Evolutionary conservation across 305 asterid species (phyloP), one percentile per base, ranked within the genome.

Genomic region (Fraxinus sp.): DNA sequence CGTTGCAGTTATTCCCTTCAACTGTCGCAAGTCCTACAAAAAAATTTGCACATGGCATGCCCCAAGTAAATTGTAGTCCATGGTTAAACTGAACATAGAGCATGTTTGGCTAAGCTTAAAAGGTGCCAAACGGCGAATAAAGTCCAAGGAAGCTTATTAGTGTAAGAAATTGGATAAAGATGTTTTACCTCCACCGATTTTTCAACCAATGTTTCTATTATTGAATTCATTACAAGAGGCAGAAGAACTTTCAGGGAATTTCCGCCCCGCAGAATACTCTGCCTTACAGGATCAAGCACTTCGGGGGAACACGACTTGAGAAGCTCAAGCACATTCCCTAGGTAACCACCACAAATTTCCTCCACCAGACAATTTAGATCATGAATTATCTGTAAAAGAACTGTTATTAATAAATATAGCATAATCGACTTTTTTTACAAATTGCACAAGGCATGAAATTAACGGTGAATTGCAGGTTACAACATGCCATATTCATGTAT

Each of bases 1-100:
- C 20, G 99, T 93, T 7, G 99, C 97, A 83, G 98, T 93, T 85
- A 96, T 95, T 86, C 99, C 99, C 85, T 95, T 94, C 77, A 95
- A 78, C 82, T 96, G 98, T 83, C 92, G 89, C 92, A 96, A 84
- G 88, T 96, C 98, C 97, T 94, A 84, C 87, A 86, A 75, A 75
- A 79, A 82, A 55, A 24, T 62, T 32, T 18, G 86, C 75, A 86
- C 36, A 30, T 32, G 16, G 55, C 24, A 57, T 46, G 73, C 46
- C 74, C 55, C 16, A 81, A 79, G 84, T 43, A 71, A 75, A 73
- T 6, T 80, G 41, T 68, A 62, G 33, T 75, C 84, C 78, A 62
- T 35, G 14, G 49, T 33, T 35, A 6, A 73, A 10, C 46, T 7
- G 77, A 7, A 73, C 43, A 73, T 33, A 16, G 30, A 73, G 28